phyloP scores from a whole-genome alignment of 371 early-diverging fungal genomes.

The Nematocida major region DNA sequence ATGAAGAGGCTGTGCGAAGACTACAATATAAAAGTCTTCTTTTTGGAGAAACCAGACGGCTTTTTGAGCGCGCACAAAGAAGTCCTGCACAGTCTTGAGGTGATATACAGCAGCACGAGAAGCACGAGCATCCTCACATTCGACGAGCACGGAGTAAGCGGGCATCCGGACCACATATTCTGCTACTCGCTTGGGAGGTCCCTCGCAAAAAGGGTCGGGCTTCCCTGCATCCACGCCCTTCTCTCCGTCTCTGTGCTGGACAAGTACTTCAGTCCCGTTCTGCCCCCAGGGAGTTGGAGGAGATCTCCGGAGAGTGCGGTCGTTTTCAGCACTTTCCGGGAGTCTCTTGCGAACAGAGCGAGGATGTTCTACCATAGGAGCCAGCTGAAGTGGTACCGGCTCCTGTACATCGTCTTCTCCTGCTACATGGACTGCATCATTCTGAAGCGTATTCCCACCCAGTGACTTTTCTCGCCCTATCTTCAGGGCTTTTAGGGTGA shows the following conservation, averaged over 20 bases:
- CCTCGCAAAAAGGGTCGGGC: slow-evolving; percentile 40
- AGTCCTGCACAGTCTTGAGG: slow-evolving; percentile 31
- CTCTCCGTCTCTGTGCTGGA: slow-evolving; percentile 68
- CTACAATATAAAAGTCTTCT: slow-evolving; percentile 2
- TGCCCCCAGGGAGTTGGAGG: not conserved
- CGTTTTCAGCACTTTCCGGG: slow-evolving; percentile 65
- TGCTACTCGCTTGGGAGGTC: slow-evolving; percentile 71
- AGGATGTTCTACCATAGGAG: slow-evolving; percentile 78
- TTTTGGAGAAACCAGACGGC: slow-evolving; percentile 53
- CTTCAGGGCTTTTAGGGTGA: not conserved
- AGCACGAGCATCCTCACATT: slow-evolving; percentile 73
- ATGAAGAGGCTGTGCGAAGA: slow-evolving; percentile 24
- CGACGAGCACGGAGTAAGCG: slow-evolving; percentile 79
- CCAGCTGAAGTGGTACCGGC: slow-evolving; percentile 88
- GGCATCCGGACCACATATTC: slow-evolving; percentile 82
- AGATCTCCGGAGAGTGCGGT: not conserved
- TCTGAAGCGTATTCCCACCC: not conserved
- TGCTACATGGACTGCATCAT: slow-evolving; percentile 71
- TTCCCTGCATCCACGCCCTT: slow-evolving; percentile 65
- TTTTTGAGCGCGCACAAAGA: slow-evolving; percentile 35
- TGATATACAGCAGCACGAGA: slow-evolving; percentile 7
- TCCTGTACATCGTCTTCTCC: slow-evolving; percentile 79
- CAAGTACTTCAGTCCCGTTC: slow-evolving; percentile 68
- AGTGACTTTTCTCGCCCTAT: not conserved
- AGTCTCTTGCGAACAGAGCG: slow-evolving; percentile 65